These are phyloP conservation scores for Dioscorea alata DNA, from an alignment of 106 monocot species.

Conservation along the genomic window DNA sequence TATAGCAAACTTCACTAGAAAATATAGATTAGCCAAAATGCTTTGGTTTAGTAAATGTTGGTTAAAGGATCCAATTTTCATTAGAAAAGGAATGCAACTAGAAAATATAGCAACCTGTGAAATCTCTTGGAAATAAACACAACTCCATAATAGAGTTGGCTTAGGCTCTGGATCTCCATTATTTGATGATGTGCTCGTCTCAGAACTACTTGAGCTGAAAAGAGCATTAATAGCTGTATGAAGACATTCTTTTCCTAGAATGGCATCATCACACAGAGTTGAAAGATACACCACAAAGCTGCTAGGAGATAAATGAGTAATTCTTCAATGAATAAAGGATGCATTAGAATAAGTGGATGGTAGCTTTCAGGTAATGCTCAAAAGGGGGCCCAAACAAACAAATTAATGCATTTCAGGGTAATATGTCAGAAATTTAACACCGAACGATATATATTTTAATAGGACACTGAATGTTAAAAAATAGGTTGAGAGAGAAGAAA, in stretches of 20 bases:
- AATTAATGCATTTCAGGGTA: too few species aligned
- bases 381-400: too few species aligned
- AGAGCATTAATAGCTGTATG: constrained; percentile 59
- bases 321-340: neutral
- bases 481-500: neutral
- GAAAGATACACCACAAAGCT: constrained; percentile 78
- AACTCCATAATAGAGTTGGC: constrained; percentile 63
- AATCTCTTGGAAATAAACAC: constrained; percentile 59
- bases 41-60: neutral
- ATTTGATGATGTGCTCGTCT: constrained; percentile 8
- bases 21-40: neutral
- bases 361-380: neutral
- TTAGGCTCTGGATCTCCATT: constrained; percentile 20
- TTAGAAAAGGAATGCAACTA: neutral
- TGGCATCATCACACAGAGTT: constrained; percentile 54
- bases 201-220: constrained; percentile 18
- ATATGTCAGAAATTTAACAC: neutral
- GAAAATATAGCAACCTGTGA: constrained; percentile 32
- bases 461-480: neutral
- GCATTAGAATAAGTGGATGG: neutral
- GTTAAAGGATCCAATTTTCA: neutral
- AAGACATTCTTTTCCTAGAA: constrained; percentile 55
- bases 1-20: too few species aligned
- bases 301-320: neutral
- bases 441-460: neutral